These are phyloP conservation scores for Solanum infundibuliforme DNA, from an alignment of 257 asterid species.

Conservation along the genomic window DNA sequence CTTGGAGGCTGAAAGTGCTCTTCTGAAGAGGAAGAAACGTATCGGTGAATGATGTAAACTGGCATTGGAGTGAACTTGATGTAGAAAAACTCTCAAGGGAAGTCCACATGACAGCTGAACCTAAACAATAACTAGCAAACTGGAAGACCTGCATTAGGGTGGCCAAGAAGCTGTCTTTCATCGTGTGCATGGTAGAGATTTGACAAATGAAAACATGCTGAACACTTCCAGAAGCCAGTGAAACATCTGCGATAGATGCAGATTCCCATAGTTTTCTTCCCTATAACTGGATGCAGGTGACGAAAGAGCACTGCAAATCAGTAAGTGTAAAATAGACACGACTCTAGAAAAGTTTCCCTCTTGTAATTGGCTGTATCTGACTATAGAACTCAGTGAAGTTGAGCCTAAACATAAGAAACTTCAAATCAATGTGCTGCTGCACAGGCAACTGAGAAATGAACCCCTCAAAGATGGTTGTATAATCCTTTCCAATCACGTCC, in stretches of 20 bases:
- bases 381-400: conserved; percentile 91
- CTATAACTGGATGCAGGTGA: not conserved
- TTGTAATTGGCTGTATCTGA: conserved; percentile 37
- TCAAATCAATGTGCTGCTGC: conserved; percentile 81
- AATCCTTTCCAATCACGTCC: conserved; percentile 69
- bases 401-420: conserved; percentile 86
- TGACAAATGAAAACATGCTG: not conserved
- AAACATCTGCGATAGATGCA: not conserved
- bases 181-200: not conserved
- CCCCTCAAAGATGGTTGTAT: conserved; percentile 72
- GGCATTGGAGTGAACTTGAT: not conserved
- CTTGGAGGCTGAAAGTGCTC: not conserved
- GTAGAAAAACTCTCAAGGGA: not conserved
- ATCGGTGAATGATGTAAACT: not conserved
- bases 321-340: not conserved
- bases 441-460: conserved; percentile 82
- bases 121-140: not conserved
- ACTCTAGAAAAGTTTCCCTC: conserved; percentile 32
- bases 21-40: not conserved
- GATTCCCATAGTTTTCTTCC: not conserved
- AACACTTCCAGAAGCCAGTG: not conserved
- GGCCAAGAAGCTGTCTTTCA: not conserved
- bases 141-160: not conserved
- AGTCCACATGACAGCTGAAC: not conserved
- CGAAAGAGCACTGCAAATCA: not conserved